phyloP scores from a whole-genome alignment of 352 stramenopile genomes.

The Phytophthora ramorum region DNA sequence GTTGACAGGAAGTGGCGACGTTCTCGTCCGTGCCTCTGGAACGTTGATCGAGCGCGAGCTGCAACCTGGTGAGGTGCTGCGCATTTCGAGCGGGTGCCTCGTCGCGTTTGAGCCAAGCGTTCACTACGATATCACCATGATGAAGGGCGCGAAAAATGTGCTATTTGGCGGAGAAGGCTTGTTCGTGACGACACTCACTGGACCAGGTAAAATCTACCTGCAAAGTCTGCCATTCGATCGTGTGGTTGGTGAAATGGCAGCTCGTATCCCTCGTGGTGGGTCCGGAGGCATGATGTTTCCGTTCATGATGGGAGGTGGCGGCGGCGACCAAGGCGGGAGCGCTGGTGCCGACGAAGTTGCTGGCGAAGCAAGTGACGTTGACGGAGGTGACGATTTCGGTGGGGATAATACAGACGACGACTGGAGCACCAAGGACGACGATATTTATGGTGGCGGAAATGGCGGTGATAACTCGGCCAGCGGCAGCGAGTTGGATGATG shows the following conservation, averaged over 20 bases:
- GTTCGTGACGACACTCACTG: slow-evolving; percentile 94
- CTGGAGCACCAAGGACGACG: slow-evolving; percentile 51
- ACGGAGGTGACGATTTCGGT: slow-evolving; percentile 10
- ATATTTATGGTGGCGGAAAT: slow-evolving; percentile 56
- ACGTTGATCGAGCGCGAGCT: slow-evolving; percentile 90
- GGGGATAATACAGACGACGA: slow-evolving; percentile 17
- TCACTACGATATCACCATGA: slow-evolving; percentile 92
- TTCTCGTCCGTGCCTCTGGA: slow-evolving; percentile 92
- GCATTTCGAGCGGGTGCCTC: slow-evolving; percentile 92
- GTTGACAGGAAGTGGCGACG: slow-evolving; percentile 90
- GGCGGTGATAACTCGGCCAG: slow-evolving; percentile 5
- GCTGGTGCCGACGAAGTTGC: slow-evolving; percentile 38
- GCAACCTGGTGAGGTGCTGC: slow-evolving; percentile 86
- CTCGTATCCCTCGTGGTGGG: slow-evolving; percentile 80
- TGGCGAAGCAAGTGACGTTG: slow-evolving; percentile 22
- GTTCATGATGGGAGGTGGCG: slow-evolving; percentile 74
- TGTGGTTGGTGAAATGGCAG: slow-evolving; percentile 93
- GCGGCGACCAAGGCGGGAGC: slow-evolving; percentile 36
- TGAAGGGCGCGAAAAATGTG: slow-evolving; percentile 94
- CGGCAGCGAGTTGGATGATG: slow-evolving; percentile 21
- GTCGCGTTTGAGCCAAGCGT: slow-evolving; percentile 91
- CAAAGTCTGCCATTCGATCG: slow-evolving; percentile 93
- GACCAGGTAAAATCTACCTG: slow-evolving; percentile 91
- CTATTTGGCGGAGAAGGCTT: slow-evolving; percentile 95
- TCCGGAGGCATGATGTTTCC: slow-evolving; percentile 88